Evolutionary conservation across 352 stramenopile species (phyloP).

Genomic region (Blastocystis sp.): DNA sequence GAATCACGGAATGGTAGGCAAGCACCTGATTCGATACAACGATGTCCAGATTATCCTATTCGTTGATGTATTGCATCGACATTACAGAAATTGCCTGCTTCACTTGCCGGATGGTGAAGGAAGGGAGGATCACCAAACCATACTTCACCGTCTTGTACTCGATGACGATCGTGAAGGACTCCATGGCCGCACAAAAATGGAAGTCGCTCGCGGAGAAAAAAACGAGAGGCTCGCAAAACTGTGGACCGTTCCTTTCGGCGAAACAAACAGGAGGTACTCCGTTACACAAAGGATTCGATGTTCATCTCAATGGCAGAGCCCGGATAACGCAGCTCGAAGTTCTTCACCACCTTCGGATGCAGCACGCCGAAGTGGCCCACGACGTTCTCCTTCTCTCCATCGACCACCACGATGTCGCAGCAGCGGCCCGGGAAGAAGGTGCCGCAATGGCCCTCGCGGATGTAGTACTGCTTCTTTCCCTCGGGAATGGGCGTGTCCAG

Average conservation of each 20-base stretch:
- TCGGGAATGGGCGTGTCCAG: constrained; percentile 76
- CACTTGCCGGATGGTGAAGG: constrained; percentile 40
- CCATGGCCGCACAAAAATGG: not conserved
- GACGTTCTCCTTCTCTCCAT: constrained; percentile 75
- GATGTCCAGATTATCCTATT: constrained; percentile 43
- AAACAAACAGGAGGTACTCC: not conserved
- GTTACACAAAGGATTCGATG: constrained; percentile 87
- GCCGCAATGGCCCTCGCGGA: constrained; percentile 73
- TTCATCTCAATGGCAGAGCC: constrained; percentile 94
- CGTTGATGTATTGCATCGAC: not conserved
- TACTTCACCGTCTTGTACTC: constrained; percentile 43
- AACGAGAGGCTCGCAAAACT: too few relatives aligned
- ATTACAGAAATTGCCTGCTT: constrained; percentile 43
- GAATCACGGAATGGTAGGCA: constrained; percentile 8
- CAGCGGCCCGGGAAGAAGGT: constrained; percentile 94
- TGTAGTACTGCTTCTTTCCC: constrained; percentile 81
- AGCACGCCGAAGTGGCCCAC: constrained; percentile 95
- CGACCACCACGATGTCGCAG: constrained; percentile 87
- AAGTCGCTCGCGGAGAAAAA: too few relatives aligned
- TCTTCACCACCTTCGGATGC: constrained; percentile 92
- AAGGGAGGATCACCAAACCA: constrained; percentile 23
- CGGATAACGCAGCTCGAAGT: constrained; percentile 95
- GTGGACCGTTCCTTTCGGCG: not conserved
- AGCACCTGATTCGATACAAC: constrained; percentile 30
- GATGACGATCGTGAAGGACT: constrained; percentile 22